Conservation (phyloP, 768 basidiomycete species). For the Tephrocybe sp. region DNA sequence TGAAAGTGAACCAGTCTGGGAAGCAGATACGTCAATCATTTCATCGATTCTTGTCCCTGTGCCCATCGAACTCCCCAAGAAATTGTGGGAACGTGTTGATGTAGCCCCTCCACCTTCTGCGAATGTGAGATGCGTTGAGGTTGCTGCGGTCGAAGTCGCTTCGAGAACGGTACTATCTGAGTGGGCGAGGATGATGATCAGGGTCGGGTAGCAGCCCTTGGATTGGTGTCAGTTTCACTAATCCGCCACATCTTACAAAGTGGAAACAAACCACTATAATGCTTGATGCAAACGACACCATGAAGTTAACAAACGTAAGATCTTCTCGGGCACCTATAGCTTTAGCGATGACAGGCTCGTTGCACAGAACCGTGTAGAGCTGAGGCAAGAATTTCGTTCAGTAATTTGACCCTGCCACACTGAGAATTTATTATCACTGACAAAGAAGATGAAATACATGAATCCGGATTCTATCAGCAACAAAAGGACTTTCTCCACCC, state of each 20-base stretch:
- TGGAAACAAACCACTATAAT: conserved; percentile 6
- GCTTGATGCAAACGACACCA: conserved; percentile 10
- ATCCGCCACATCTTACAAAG: neutral
- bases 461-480: conserved; percentile 10
- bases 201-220: conserved; percentile 9
- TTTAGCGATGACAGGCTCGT: conserved; percentile 2
- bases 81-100: neutral
- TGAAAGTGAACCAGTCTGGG: neutral
- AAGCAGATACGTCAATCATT: neutral
- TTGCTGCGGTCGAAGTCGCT: neutral
- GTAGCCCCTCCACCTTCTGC: neutral
- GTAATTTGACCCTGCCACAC: neutral
- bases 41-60: neutral
- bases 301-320: conserved; percentile 7
- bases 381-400: neutral
- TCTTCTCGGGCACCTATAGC: neutral
- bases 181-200: conserved; percentile 10
- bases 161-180: conserved; percentile 5
- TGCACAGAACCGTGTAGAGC: conserved; percentile 10
- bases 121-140: conserved; percentile 2
- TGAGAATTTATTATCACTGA: neutral
- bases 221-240: neutral
- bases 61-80: neutral
- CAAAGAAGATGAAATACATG: conserved; percentile 14
- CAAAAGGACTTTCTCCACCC: conserved; percentile 8